Base-by-base conservation (phyloP, 2,329 filamentous ascomycete species). In the Pestalotiopsis sp. region DNA sequence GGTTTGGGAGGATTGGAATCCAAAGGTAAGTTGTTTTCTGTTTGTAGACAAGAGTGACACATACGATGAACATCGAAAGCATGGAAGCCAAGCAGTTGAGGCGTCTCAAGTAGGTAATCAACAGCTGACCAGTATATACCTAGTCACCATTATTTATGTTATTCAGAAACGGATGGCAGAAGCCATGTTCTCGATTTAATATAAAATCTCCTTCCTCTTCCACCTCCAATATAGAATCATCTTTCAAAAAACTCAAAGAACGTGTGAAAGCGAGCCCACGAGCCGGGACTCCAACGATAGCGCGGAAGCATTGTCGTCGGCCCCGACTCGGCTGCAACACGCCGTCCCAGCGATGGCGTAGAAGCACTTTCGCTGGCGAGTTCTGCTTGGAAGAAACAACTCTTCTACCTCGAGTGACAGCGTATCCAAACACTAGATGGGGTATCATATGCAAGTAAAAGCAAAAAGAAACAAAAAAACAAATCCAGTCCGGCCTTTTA, bases 241-340 rank as follows among this genome's bases (percentile, higher is more conserved):
- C 58, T 61, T 60, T 24, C 52, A 7, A 38, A 52, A 58, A 67
- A 24, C 38, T 30, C 39, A 66, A 73, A 73, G 74, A 75, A 68
- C 73, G 70, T 74, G 73, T 74, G 73, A 75, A 73, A 71, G 72
- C 69, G 77, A 75, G 73, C 80, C 77, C 77, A 78, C 75, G 76
- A 78, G 76, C 69, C 73, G 75, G 75, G 74, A 67, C 26, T 17
- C 74, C 74, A 74, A 72, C 79, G 80, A 86, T 86, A 86, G 85
- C 84, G 85, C 80, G 82, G 73, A 77, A 80, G 82, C 84, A 87
- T 86, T 87, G 82, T 86, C 82, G 76, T 74, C 73, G 73, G 78
- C 76, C 75, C 72, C 77, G 76, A 71, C 78, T 81, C 77, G 76
- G 77, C 79, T 81, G 79, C 78, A 79, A 80, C 79, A 83, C 80